Percentiles rank a stretch among this genome's conserved stretches.
Evolutionary conservation across 2,329 filamentous ascomycete genomes (phyloP).

Genomic region (Hyphodiscus sp.): DNA sequence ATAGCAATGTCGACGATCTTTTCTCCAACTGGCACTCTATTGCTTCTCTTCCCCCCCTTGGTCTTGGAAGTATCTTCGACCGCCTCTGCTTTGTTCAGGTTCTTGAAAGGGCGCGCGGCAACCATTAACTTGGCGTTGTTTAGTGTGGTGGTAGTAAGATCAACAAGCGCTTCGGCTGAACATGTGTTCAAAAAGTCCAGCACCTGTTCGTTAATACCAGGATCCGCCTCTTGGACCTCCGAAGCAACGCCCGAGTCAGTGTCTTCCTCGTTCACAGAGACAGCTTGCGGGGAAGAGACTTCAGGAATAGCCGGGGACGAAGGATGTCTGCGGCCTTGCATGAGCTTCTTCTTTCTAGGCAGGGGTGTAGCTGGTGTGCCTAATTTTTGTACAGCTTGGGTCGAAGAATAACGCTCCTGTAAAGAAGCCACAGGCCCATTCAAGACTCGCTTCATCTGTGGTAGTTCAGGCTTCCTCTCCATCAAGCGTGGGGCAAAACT

Average conservation of each 20-base stretch:
- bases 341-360: conserved; percentile 28
- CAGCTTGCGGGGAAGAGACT: conserved; percentile 19
- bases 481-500: conserved; percentile 6
- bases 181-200: conserved; percentile 81
- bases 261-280: conserved; percentile 24
- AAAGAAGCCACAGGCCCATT: conserved; percentile 49
- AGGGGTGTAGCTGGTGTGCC: conserved; percentile 13
- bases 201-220: conserved; percentile 48
- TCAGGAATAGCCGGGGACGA: conserved; percentile 18
- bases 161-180: conserved; percentile 66
- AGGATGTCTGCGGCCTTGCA: conserved; percentile 28
- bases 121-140: conserved; percentile 64
- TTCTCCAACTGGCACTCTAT: conserved; percentile 51
- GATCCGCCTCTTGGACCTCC: conserved; percentile 32
- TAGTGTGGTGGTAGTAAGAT: conserved; percentile 70
- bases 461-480: conserved; percentile 33
- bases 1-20: conserved; percentile 60
- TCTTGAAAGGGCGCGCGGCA: conserved; percentile 66
- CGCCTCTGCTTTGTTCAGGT: conserved; percentile 57
- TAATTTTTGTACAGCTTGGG: conserved; percentile 32
- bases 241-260: conserved; percentile 26
- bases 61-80: conserved; percentile 47
- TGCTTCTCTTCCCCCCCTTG: conserved; percentile 44
- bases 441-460: conserved; percentile 47
- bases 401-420: conserved; percentile 50